Base-by-base conservation (phyloP, 345 rosid species). In the Lepidium didymum region DNA sequence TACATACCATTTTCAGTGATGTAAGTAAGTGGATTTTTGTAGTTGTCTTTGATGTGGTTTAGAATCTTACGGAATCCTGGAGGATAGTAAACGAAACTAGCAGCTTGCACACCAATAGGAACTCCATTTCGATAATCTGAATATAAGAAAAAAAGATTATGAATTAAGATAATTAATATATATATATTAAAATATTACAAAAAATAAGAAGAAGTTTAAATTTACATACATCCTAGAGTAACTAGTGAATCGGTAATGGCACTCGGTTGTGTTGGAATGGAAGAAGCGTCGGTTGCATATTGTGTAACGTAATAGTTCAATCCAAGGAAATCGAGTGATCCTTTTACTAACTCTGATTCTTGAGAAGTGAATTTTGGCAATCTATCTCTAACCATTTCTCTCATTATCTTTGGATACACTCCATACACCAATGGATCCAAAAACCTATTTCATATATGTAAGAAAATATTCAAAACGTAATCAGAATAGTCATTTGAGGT, bases 271-370 rank as follows among this genome's bases (percentile, higher is more conserved):
- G 54, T n/a, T 5, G 65, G 47, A 50, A 6, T 3, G 36, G 73
- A 10, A 50, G 60, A 36, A 18, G 68, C 34, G 6, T 67, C 37
- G 4, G 60, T 35, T n/a, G 78, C 73, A 60, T 74, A 74, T 41
- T 67, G 70, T 31, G 73, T 67, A 33, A 53, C 29, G 12, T 74
- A 74, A 36, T 74, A 67, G 60, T 74, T 74, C 40, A 74, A 16
- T 8, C 77, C 77, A 5, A 74, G 49, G 44, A 67, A 8, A 52
- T 29, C 15, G 67, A 77, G 56, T 14, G 80, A 71, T 47, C 69
- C 80, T 46, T 49, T 77, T 3, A 71, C 45, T 23, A 77, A 16
- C 9, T 25, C 51, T 3, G 73, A 68, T 19, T 74, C 45, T 45
- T 3, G 12, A 36, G 37, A 13, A 10, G 53, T 36, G 51, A 36